Evolutionary conservation across 106 monocot species (phyloP).

Genomic region (Acorus calamus): DNA sequence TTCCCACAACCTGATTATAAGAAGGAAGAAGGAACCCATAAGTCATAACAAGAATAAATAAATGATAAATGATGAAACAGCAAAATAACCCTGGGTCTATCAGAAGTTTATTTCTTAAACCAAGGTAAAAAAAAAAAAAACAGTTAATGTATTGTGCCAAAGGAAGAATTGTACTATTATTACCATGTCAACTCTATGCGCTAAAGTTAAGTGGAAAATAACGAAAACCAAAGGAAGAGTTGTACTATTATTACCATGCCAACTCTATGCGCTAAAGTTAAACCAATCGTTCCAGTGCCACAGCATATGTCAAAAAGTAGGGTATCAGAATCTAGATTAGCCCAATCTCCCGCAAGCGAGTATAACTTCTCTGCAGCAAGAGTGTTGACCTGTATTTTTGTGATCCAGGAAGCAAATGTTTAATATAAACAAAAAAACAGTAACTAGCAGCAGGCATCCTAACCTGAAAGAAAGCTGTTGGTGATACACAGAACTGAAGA

Average conservation of each 20-base stretch:
- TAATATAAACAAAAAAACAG: background rate
- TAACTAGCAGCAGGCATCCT: slow-evolving; percentile 12
- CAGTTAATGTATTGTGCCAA: too few relatives aligned
- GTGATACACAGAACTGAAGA: slow-evolving; percentile 78
- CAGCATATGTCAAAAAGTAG: slow-evolving; percentile 94
- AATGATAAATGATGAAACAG: background rate
- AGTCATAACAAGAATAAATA: too few relatives aligned
- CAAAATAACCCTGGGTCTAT: too few relatives aligned
- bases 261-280: slow-evolving; percentile 81
- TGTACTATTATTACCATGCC: slow-evolving; percentile 58
- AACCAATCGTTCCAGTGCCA: slow-evolving; percentile 94
- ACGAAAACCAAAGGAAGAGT: background rate
- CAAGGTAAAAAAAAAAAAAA: too few relatives aligned
- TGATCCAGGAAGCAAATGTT: slow-evolving; percentile 8
- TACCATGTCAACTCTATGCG: slow-evolving; percentile 90
- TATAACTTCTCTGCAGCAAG: slow-evolving; percentile 91
- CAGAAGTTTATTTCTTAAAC: too few relatives aligned
- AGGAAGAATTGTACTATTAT: slow-evolving; percentile 1
- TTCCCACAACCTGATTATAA: slow-evolving; percentile 73
- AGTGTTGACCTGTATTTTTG: slow-evolving; percentile 79
- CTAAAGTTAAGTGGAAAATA: slow-evolving; percentile 31
- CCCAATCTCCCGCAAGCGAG: slow-evolving; percentile 92
- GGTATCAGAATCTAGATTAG: slow-evolving; percentile 56
- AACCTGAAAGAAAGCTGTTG: slow-evolving; percentile 98
- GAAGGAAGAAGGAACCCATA: background rate